These are phyloP conservation scores for Starmerella tilneyi DNA, from an alignment of 805 yeast genomes.

Conservation along the genomic window DNA sequence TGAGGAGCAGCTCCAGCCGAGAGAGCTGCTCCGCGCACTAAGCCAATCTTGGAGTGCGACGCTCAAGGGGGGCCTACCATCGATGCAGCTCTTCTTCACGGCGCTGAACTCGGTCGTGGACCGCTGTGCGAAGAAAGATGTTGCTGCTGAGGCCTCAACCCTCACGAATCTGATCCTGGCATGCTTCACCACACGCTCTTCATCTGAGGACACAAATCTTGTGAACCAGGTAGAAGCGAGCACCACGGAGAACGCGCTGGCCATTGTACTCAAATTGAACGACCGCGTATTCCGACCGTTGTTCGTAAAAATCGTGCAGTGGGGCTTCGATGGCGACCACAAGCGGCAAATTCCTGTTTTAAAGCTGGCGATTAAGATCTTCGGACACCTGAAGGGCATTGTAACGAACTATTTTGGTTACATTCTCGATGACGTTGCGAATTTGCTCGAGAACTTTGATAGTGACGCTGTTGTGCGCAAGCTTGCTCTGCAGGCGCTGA, in stretches of 20 bases:
- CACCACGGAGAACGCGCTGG: slow-evolving; percentile 61
- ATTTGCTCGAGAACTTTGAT: slow-evolving; percentile 27
- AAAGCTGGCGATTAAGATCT: slow-evolving; percentile 74
- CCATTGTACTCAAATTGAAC: slow-evolving; percentile 77
- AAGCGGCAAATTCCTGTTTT: slow-evolving; percentile 65
- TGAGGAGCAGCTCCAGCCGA: slow-evolving; percentile 56
- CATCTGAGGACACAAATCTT: slow-evolving; percentile 5
- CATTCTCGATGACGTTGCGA: slow-evolving; percentile 59
- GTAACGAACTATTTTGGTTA: slow-evolving; percentile 83
- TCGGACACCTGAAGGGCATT: slow-evolving; percentile 74
- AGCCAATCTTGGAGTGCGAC: slow-evolving; percentile 51
- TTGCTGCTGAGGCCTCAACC: slow-evolving; percentile 55
- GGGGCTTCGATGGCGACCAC: slow-evolving; percentile 61
- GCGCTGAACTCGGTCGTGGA: slow-evolving; percentile 58
- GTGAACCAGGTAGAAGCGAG: slow-evolving; percentile 70
- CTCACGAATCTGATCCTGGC: slow-evolving; percentile 60
- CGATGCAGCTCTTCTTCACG: slow-evolving; percentile 62
- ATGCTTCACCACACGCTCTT: slow-evolving; percentile 50
- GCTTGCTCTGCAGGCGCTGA: slow-evolving; percentile 58
- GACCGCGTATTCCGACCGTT: slow-evolving; percentile 89
- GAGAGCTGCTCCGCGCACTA: slow-evolving; percentile 51
- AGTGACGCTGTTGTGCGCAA: slow-evolving; percentile 42
- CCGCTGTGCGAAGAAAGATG: slow-evolving; percentile 58
- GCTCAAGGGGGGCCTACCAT: slow-evolving; percentile 29
- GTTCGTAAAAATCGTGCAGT: slow-evolving; percentile 73